phyloP scores from a whole-genome alignment of 176 grass and related monocot genomes.

The Raddia guianensis region DNA sequence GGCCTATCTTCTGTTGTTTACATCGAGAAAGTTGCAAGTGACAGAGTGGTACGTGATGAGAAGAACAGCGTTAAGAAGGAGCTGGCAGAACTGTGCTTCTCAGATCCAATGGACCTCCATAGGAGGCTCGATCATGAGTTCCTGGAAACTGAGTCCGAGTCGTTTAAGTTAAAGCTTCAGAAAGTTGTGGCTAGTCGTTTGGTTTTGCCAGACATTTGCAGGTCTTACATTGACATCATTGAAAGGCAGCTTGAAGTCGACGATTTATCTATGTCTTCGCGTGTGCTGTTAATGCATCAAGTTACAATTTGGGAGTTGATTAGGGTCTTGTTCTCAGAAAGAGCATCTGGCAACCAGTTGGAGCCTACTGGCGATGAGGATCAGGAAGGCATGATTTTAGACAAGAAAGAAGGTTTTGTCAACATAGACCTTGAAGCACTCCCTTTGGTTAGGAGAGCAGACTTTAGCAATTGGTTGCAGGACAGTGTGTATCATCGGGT shows the following conservation, averaged over 20 bases:
- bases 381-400: slow-evolving; percentile 76
- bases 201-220: slow-evolving; percentile 76
- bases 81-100: slow-evolving; percentile 73
- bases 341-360: slow-evolving; percentile 46
- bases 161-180: slow-evolving; percentile 68
- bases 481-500: slow-evolving; percentile 85
- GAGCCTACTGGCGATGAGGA: slow-evolving; percentile 56
- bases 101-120: slow-evolving; percentile 69
- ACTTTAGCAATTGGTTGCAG: slow-evolving; percentile 88
- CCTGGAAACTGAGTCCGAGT: slow-evolving; percentile 51
- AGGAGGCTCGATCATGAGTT: slow-evolving; percentile 62
- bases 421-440: slow-evolving; percentile 77
- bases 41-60: slow-evolving; percentile 70
- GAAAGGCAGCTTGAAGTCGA: slow-evolving; percentile 72
- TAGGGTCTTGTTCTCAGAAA: slow-evolving; percentile 80
- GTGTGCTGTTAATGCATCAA: slow-evolving; percentile 81
- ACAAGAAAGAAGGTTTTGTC: slow-evolving; percentile 68
- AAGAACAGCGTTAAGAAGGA: slow-evolving; percentile 62
- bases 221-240: slow-evolving; percentile 77
- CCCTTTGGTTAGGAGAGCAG: slow-evolving; percentile 82
- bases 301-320: slow-evolving; percentile 87
- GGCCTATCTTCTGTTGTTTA: slow-evolving; percentile 83
- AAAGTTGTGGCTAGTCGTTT: slow-evolving; percentile 70
- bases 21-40: slow-evolving; percentile 71
- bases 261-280: slow-evolving; percentile 65